Evolutionary conservation across 2,329 filamentous ascomycete genomes (phyloP), one percentile per base, ranked within the genome.

Genomic region (Colletotrichum salicis): DNA sequence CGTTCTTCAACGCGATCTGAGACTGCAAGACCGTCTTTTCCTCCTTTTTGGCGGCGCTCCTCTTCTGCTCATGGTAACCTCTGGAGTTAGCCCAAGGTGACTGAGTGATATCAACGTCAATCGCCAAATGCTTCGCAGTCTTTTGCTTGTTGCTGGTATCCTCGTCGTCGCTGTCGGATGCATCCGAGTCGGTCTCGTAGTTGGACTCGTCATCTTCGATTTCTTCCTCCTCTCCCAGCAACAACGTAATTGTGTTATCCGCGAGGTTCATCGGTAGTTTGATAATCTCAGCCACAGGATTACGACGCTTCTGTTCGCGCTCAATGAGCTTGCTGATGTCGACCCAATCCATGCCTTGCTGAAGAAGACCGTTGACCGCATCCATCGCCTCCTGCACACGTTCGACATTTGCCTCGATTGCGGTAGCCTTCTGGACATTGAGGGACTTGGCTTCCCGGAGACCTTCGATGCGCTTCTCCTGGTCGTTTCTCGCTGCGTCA

Each of bases 281-380:
- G 78, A 99, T 97, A 56, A 95, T 91, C 70, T 92, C 88, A 1
- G 96, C 96, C 8, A 99, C 95, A 0, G 94, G 90, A 75, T 99
- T 99, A 33, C 90, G 87, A 60, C 91, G 87, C 72, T 86, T 90
- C 80, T 97, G 93, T 79, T 98, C 96, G 75, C 94, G 89, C 79
- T 97, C 94, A 64, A 99, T 93, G 73, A 99, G 84, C 70, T 92
- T 93, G 11, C 90, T 94, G 77, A 98, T 95, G 75, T 98, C 93
- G 12, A 94, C 91, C 96, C 96, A 99, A 77, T 99, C 96, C 95
- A 98, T 98, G 12, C 96, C 96, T 78, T 97, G 94, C 5, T 90
- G 90, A 71, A 99, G 90, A n/a, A 98, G 85, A 0, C 94, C 94
- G 80, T 97, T 98, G 64, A 99, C 92, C 4, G 96, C 95, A 79